phyloP scores from a whole-genome alignment of 345 rosid genomes.

The Brassica nigra region DNA sequence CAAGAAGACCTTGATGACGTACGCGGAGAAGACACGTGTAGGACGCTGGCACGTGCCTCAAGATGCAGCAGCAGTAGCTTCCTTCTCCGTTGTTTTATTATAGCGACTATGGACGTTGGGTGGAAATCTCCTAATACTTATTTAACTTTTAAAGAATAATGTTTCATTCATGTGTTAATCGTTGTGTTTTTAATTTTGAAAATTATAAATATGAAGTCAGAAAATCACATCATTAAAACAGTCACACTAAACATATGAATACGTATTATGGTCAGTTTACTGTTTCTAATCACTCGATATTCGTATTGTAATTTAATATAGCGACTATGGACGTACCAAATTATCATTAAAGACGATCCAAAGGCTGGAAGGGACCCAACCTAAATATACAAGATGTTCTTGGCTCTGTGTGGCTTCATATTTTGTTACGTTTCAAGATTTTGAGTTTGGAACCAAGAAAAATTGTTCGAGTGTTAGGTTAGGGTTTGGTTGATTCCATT shows the following conservation, averaged over 20 bases:
- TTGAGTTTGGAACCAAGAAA: neutral
- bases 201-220: too few species aligned
- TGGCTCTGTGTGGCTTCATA: conserved; percentile 38
- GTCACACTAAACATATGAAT: neutral
- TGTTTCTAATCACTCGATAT: neutral
- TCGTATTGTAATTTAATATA: neutral
- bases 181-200: neutral
- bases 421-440: conserved; percentile 19
- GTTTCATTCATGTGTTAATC: neutral
- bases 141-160: too few species aligned
- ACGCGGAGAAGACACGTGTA: conserved; percentile 28
- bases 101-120: too few species aligned
- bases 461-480: conserved; percentile 11
- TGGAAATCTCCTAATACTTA: too few species aligned
- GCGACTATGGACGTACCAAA: conserved; percentile 2
- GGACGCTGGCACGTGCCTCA: conserved; percentile 37
- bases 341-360: conserved; percentile 18
- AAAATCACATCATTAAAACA: neutral
- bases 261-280: neutral
- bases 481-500: neutral
- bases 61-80: neutral
- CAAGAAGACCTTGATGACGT: conserved; percentile 23
- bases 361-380: conserved; percentile 21
- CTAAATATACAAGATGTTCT: conserved; percentile 26
- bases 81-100: neutral